Percentiles rank a stretch among this genome's conserved stretches.
Evolutionary conservation across 345 rosid species (phyloP).

Genomic region (Eucalyptus guilfoylei): DNA sequence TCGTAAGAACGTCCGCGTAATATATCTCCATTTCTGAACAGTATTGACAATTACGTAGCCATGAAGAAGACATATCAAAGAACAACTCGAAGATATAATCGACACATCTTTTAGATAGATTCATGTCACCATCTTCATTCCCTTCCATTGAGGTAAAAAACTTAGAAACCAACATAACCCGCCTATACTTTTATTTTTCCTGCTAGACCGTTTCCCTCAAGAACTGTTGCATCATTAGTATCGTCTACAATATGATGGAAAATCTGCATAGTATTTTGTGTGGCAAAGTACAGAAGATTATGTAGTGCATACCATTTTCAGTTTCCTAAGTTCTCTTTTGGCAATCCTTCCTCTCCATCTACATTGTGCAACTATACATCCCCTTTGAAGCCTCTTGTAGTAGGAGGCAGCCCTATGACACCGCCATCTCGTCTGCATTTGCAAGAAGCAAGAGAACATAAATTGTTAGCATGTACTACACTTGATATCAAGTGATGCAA

Average conservation of each 20-base stretch:
- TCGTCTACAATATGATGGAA: background rate
- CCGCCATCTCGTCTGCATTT: conserved; percentile 20
- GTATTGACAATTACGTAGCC: background rate
- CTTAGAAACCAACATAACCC: background rate
- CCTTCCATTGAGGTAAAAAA: background rate
- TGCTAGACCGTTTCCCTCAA: background rate
- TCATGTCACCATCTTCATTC: background rate
- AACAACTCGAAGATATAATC: background rate
- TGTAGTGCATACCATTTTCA: conserved; percentile 17
- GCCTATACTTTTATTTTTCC: background rate
- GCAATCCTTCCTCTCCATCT: conserved; percentile 31
- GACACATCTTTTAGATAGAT: background rate
- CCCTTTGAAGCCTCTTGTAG: conserved; percentile 16
- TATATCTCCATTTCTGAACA: background rate
- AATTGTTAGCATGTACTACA: background rate
- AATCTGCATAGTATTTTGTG: background rate
- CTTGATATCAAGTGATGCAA: background rate
- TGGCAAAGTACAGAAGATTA: background rate
- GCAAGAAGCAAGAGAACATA: background rate
- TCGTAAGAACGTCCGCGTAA: background rate
- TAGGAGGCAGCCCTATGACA: conserved; percentile 13
- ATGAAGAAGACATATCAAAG: background rate
- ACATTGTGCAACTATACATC: conserved; percentile 13
- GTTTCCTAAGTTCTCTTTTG: conserved; percentile 24
- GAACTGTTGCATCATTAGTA: background rate